Evolutionary conservation across 164 flowering plant genomes (phyloP).

Genomic region (Buxus sempervirens): DNA sequence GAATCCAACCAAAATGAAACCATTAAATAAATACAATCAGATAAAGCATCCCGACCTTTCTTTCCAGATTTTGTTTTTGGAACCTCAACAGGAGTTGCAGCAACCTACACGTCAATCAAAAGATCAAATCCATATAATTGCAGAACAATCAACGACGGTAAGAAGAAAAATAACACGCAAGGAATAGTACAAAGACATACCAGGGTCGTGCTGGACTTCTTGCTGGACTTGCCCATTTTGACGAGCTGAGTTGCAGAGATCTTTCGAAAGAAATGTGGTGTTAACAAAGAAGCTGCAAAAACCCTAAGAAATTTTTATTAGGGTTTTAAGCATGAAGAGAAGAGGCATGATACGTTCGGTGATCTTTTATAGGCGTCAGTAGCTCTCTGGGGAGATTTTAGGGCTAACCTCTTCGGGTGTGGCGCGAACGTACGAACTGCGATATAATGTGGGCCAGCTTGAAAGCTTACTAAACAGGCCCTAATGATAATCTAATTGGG

Average conservation of each 20-base stretch:
- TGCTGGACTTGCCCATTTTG: constrained; percentile 7
- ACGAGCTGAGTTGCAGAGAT: background rate
- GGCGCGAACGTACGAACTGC: no score
- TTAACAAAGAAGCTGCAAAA: background rate
- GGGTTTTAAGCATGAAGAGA: background rate
- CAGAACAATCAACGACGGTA: no score
- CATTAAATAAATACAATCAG: background rate
- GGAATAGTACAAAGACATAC: no score
- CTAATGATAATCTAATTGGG: no score
- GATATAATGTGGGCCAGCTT: no score
- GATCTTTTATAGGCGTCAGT: no score
- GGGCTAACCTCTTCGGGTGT: no score
- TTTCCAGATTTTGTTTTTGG: constrained; percentile 16
- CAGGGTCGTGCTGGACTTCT: background rate
- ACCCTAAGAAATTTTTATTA: background rate
- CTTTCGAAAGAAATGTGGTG: background rate
- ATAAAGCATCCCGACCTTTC: constrained; percentile 8
- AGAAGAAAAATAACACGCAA: background rate
- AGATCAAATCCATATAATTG: background rate
- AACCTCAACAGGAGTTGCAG: background rate
- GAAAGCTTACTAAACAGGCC: no score
- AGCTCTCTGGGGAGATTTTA: no score
- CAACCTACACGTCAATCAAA: background rate
- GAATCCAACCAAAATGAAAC: background rate
- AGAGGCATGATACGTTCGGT: no score